Evolutionary conservation across 1,284 basidiomycete species (phyloP).

Genomic region (Ceratobasidium sp.): DNA sequence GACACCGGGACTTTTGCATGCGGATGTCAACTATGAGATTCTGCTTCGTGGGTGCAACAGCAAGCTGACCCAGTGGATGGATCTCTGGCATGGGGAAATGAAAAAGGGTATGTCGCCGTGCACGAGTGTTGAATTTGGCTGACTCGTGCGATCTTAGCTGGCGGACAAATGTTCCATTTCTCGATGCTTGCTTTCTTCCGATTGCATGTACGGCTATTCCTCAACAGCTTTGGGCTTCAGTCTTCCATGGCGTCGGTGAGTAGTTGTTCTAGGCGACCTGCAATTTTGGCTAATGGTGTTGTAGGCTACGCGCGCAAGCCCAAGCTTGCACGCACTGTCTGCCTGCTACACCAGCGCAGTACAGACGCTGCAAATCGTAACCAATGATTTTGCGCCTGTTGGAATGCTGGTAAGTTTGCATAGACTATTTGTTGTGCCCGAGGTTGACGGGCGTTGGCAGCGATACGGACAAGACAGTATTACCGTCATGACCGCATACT

Average conservation of each 20-base stretch:
- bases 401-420: conserved; percentile 72
- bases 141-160: conserved; percentile 58
- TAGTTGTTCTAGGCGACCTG: conserved; percentile 30
- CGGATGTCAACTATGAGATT: conserved; percentile 74
- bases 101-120: conserved; percentile 62
- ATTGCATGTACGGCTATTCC: conserved; percentile 76
- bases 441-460: conserved; percentile 56
- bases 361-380: conserved; percentile 73
- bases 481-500: conserved; percentile 84
- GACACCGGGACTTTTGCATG: conserved; percentile 57
- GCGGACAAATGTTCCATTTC: conserved; percentile 74
- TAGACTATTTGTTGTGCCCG: conserved; percentile 7
- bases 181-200: conserved; percentile 78
- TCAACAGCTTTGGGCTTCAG: conserved; percentile 82
- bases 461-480: conserved; percentile 84
- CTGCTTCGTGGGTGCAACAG: conserved; percentile 74
- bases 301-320: conserved; percentile 58
- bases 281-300: conserved; percentile 9
- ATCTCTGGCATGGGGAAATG: conserved; percentile 76
- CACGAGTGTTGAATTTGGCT: background rate
- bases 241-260: conserved; percentile 67
- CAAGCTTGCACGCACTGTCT: conserved; percentile 73
- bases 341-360: conserved; percentile 77
- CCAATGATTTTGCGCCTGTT: conserved; percentile 75
- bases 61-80: conserved; percentile 74